Evolutionary conservation across 176 grass and related monocot genomes (phyloP), one percentile per base, ranked within the genome.

Genomic region (Phoenix roebelenii): DNA sequence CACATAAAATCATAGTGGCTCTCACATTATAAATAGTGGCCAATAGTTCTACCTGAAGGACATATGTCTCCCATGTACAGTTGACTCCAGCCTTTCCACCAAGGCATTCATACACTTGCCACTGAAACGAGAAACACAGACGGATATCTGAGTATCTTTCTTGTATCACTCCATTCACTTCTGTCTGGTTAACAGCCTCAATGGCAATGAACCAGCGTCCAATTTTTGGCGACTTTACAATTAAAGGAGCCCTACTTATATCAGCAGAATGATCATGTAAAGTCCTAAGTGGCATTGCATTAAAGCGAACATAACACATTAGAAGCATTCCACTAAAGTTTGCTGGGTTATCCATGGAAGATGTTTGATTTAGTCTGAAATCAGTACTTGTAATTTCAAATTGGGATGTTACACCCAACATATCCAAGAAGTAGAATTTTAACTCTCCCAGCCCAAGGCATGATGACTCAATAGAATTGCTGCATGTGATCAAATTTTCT

Each of bases 171-270:
- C 25, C 72, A 75, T 80, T 88, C 62, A 52, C 74, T 57, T 79
- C 54, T 56, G 75, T 77, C 55, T 71, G 76, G 52, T 87, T 87
- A 50, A 79, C 65, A 30, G 67, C 69, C 69, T 91, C 73, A 67
- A 97, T 52, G 77, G 82, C 82, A 61, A 97, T 69, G 62, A 88
- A 97, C 92, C 93, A 97, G 50, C 87, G 79, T 50, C 93, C 93
- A 78, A 91, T 82, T 76, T 82, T 90, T 67, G 93, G 93, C 3
- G 74, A 88, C 30, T 73, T 90, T 32, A 97, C 76, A 80, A 82
- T 72, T 73, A 97, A 75, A 61, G 83, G 75, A 65, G 61, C 69
- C 72, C 63, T 76, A 57, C 66, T 84, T 67, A 83, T 80, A 57
- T 85, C 83, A 73, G 68, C 67, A 61, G 78, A 87, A 79, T 91